A percentile compares a stretch with the other conserved stretches of the same genome.
Conservation (phyloP, 139 green algal genomes). For the Chlorella sorokiniana region DNA sequence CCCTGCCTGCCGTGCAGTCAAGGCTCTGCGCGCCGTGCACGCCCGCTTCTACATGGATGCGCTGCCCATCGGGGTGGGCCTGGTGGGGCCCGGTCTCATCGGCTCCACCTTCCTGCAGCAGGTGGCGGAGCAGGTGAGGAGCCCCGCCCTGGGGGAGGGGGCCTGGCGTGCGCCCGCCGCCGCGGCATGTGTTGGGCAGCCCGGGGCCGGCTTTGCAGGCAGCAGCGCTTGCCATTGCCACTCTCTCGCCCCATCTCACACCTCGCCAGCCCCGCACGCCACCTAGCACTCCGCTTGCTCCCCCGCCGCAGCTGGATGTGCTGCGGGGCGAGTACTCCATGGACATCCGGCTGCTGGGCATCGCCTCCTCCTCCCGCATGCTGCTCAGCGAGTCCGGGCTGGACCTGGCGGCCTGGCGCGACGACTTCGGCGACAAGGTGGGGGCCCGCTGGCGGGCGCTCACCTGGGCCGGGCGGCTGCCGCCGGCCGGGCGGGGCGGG, state of each 20-base stretch:
- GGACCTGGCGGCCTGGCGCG: slow-evolving; percentile 81
- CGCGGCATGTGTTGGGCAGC: background rate
- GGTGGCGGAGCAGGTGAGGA: slow-evolving; percentile 75
- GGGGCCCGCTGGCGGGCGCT: background rate
- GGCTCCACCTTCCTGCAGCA: slow-evolving; percentile 90
- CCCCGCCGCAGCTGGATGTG: slow-evolving; percentile 49
- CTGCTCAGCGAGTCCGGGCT: slow-evolving; percentile 77
- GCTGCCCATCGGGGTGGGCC: slow-evolving; percentile 84
- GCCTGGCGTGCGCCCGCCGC: background rate
- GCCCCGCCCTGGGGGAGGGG: background rate
- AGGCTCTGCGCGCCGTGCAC: slow-evolving; percentile 89
- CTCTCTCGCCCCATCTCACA: too few relatives aligned
- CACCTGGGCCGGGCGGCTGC: background rate
- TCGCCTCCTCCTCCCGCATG: slow-evolving; percentile 78
- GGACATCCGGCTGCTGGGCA: slow-evolving; percentile 88
- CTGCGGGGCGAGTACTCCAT: slow-evolving; percentile 84
- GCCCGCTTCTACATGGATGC: slow-evolving; percentile 93
- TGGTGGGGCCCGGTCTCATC: slow-evolving; percentile 94
- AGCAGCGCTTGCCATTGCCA: too few relatives aligned
- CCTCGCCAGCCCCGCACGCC: too few relatives aligned
- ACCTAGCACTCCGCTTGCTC: too few relatives aligned
- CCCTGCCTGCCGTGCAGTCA: slow-evolving; percentile 12
- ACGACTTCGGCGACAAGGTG: slow-evolving; percentile 57
- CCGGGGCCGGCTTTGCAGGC: background rate
- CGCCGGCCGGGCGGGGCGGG: background rate